Conservation (phyloP, 441 rosid genomes). For the Heliophila coronopifolia region DNA sequence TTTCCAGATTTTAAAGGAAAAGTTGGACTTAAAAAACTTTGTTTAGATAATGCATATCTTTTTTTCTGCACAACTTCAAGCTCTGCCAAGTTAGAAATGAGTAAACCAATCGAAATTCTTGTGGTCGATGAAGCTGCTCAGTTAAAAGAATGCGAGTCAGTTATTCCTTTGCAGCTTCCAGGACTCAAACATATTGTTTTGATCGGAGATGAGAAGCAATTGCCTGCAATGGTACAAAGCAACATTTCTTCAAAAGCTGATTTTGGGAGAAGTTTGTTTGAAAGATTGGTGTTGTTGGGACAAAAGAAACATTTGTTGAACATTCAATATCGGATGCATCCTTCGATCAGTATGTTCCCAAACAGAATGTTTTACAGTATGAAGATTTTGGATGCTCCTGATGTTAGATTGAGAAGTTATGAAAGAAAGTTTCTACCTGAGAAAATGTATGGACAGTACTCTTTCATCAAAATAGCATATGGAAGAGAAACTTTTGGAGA, state of each 20-base stretch:
- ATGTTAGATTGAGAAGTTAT: slow-evolving; percentile 26
- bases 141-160: slow-evolving; percentile 53
- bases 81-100: slow-evolving; percentile 30
- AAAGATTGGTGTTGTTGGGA: slow-evolving; percentile 39
- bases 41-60: slow-evolving; percentile 32
- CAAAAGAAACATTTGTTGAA: slow-evolving; percentile 34
- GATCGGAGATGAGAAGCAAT: slow-evolving; percentile 43
- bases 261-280: slow-evolving; percentile 50
- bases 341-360: slow-evolving; percentile 47
- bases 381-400: slow-evolving; percentile 36
- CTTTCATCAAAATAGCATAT: slow-evolving; percentile 38
- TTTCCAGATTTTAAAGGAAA: slow-evolving; percentile 1
- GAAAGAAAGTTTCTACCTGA: slow-evolving; percentile 26
- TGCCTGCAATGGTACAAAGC: slow-evolving; percentile 50
- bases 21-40: slow-evolving; percentile 3
- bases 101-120: slow-evolving; percentile 26
- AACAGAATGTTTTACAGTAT: slow-evolving; percentile 36
- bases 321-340: slow-evolving; percentile 57
- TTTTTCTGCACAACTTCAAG: slow-evolving; percentile 46
- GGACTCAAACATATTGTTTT: slow-evolving; percentile 39
- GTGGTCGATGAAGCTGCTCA: slow-evolving; percentile 60
- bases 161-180: slow-evolving; percentile 43
- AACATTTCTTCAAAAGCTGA: slow-evolving; percentile 32
- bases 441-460: slow-evolving; percentile 39
- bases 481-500: slow-evolving; percentile 31